Evolutionary conservation across 2,329 filamentous ascomycete species (phyloP), one percentile per base, ranked within the genome.

Genomic region (Albophoma yamanashiensis): DNA sequence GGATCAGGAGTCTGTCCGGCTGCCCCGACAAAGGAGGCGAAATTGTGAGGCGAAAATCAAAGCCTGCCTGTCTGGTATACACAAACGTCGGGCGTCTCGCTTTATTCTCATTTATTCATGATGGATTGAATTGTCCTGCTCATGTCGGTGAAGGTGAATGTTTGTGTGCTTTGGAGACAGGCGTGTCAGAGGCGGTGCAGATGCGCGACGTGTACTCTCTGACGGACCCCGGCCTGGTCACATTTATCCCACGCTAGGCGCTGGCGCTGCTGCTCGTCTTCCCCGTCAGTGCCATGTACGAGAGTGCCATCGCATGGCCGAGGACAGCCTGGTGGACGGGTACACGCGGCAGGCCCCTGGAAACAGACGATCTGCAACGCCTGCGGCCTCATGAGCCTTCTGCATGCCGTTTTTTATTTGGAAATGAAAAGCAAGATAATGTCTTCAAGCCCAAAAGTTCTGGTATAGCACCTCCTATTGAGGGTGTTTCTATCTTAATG

Each of bases 161-260:
- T n/a, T n/a, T n/a, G n/a, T n/a, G n/a, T n/a, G n/a, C n/a, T n/a
- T n/a, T n/a, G n/a, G n/a, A n/a, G n/a, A n/a, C n/a, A n/a, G 93
- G 93, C 64, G 85, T 97, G 60, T 89, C 89, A 20, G 70, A 76
- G n/a, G 79, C 82, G 34, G 82, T 97, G 55, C 81, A 84, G 67
- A 87, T 96, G 75, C 88, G 95, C 79, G 93, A 97, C 75, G 91
- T 97, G 73, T 97, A 88, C 82, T 92, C 88, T 66, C 87, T 97
- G 69, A 88, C 89, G 64, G 92, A 97, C 58, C 86, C 89, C 0
- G 87, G 92, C 58, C 83, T 97, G 45, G 85, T 97, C 58, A 83
- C 86, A 62, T 92, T 96, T 74, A 85, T 97, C 45, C 92, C 94
- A 0, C 89, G 92, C 1, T 94, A 94, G 2, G 89, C 91, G 2